These are phyloP conservation scores for Alloteropsis semialata DNA, from an alignment of 176 grass and related monocot species.

Conservation along the genomic window DNA sequence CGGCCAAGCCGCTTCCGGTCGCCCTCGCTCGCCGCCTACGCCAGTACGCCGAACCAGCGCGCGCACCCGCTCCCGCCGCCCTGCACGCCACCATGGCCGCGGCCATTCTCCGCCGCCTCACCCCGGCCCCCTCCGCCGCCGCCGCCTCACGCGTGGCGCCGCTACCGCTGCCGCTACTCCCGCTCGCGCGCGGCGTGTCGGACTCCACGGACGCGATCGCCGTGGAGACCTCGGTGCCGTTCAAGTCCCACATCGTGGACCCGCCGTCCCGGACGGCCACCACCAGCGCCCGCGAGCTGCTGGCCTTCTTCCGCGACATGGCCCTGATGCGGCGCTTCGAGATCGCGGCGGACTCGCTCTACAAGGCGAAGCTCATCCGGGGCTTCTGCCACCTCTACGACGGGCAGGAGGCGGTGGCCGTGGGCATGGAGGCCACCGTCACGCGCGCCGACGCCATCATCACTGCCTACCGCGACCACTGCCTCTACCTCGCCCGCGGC, in stretches of 20 bases:
- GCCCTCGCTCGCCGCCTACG: too few relatives aligned
- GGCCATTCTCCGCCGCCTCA: conserved; percentile 43
- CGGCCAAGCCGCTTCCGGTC: too few relatives aligned
- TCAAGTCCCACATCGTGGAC: conserved; percentile 52
- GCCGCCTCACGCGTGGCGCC: background rate
- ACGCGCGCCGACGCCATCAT: conserved; percentile 73
- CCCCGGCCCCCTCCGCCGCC: background rate
- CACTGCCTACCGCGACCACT: conserved; percentile 95
- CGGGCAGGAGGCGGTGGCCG: conserved; percentile 77
- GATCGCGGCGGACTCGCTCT: conserved; percentile 91
- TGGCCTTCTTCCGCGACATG: conserved; percentile 67
- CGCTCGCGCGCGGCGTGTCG: background rate
- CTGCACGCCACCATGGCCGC: conserved; percentile 29
- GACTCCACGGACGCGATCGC: conserved; percentile 40
- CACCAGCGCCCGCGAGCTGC: conserved; percentile 47
- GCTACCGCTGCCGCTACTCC: background rate
- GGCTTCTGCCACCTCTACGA: conserved; percentile 99
- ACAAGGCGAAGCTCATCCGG: conserved; percentile 95
- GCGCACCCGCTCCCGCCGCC: background rate
- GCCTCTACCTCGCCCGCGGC: conserved; percentile 66
- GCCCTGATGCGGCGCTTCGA: conserved; percentile 71
- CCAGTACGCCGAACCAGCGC: background rate
- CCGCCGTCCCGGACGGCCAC: conserved; percentile 31
- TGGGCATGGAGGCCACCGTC: conserved; percentile 71
- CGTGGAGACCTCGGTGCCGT: conserved; percentile 70